Base-by-base conservation (phyloP, 1,284 basidiomycete species). In the Cutaneotrichosporon sp. region DNA sequence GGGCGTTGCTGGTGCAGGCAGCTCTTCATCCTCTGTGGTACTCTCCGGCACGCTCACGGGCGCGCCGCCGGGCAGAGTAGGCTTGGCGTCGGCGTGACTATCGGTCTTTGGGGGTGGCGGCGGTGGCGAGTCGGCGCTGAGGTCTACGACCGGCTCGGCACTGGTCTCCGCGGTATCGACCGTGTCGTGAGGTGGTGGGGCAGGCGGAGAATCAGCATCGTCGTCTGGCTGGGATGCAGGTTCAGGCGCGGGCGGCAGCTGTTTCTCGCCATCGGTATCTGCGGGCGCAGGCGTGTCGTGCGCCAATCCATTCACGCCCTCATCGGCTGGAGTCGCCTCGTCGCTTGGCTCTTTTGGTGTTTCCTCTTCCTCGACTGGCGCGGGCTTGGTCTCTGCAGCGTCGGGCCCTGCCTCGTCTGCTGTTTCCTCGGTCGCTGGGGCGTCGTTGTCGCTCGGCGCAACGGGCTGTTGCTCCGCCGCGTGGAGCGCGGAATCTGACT, bases 91-190 rank as follows among this genome's bases (percentile, higher is more conserved):
- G 10, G 26, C 26, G 14, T 47, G 37, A 35, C 35, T 49, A 13
- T 36, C 26, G 4, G 30, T 4, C 34, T 56, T 56, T 8, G 50
- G 41, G 12, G 54, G 54, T 10, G 46, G 54, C 4, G 50, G 41
- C 5, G 54, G 54, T 12, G 55, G 45, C 10, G n/a, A 4, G 30
- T 55, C 54, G 30, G 14, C 43, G 36, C 8, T 33, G 8, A 38
- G 7, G 26, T 30, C 26, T 5, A 10, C 26, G n/a, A n/a, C n/a
- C n/a, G n/a, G n/a, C n/a, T n/a, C n/a, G n/a, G n/a, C n/a, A n/a
- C n/a, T n/a, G n/a, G n/a, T n/a, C n/a, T n/a, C n/a, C n/a, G n/a
- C n/a, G n/a, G n/a, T 30, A 10, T 30, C 26, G 26, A 10, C 26
- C 7, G 7, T 17, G 52, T 22, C n/a, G 47, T 36, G 22, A 14